phyloP scores from a whole-genome alignment of 495 filamentous ascomycete species.

The Penicillium robsamsonii region DNA sequence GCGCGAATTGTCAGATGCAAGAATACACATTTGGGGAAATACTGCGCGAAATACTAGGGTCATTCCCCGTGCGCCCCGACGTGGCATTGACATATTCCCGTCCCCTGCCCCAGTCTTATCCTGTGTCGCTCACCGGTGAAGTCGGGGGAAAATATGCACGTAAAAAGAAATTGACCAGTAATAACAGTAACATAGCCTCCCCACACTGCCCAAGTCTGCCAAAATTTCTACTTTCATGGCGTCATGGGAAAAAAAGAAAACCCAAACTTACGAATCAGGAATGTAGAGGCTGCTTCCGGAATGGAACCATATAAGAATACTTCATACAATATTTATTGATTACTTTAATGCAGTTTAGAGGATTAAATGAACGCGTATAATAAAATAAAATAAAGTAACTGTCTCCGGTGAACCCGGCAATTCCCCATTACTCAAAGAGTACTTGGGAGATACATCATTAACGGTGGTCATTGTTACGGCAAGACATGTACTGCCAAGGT shows the following conservation, averaged over 20 bases:
- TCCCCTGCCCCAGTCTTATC: constrained; percentile 20
- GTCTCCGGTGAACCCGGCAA: constrained; percentile 34
- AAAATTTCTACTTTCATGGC: constrained; percentile 17
- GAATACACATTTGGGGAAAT: background rate
- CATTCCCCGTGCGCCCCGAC: background rate
- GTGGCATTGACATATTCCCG: constrained; percentile 8
- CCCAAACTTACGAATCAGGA: background rate
- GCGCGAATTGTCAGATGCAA: background rate
- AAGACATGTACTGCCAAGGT: constrained; percentile 12
- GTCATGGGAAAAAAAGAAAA: constrained; percentile 17
- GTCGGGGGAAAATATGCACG: constrained; percentile 23
- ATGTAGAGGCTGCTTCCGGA: constrained; percentile 16
- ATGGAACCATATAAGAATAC: background rate
- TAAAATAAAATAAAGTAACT: background rate
- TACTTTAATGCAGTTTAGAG: background rate
- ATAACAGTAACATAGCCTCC: constrained; percentile 3
- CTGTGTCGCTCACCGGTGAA: constrained; percentile 34
- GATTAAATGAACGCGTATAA: background rate
- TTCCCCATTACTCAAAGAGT: constrained; percentile 13
- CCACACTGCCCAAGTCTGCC: constrained; percentile 19
- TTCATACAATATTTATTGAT: background rate
- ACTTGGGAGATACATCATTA: background rate
- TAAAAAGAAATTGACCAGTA: constrained; percentile 20
- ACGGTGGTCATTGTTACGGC: background rate
- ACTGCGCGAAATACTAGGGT: background rate